Conservation (phyloP, 1,284 basidiomycete genomes). For the Rhodofomes roseus region DNA sequence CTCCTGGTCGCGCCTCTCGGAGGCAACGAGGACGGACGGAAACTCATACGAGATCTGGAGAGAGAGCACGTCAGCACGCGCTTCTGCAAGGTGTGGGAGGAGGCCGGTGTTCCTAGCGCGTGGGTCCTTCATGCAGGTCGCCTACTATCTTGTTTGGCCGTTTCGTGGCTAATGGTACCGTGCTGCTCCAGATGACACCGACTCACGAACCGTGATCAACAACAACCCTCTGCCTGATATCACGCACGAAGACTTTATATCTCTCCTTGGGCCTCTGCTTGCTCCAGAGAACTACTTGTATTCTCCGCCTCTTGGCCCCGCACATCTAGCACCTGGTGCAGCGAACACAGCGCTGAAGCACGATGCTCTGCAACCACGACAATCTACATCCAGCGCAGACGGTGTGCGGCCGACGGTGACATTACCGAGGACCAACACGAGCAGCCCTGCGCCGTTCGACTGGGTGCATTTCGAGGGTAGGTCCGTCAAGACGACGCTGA, state of each 20-base stretch:
- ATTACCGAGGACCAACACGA: conserved; percentile 35
- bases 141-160: conserved; percentile 11
- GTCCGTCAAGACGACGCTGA: conserved; percentile 69
- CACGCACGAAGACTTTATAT: conserved; percentile 79
- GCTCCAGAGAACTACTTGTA: conserved; percentile 69
- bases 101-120: conserved; percentile 70
- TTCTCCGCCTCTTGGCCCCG: conserved; percentile 24
- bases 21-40: conserved; percentile 62
- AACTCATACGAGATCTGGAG: conserved; percentile 62
- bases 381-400: conserved; percentile 9
- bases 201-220: conserved; percentile 68
- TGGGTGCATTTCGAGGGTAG: conserved; percentile 82
- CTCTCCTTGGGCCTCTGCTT: conserved; percentile 69
- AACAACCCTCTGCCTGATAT: conserved; percentile 83
- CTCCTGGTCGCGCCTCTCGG: conserved; percentile 72
- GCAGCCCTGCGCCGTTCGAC: conserved; percentile 72
- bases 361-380: conserved; percentile 5
- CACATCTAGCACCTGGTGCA: conserved; percentile 16
- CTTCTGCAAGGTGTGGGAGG: conserved; percentile 71
- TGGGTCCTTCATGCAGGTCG: conserved; percentile 74
- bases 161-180: background rate
- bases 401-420: conserved; percentile 17
- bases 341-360: conserved; percentile 12
- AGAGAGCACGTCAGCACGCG: conserved; percentile 62
- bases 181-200: conserved; percentile 46